Evolutionary conservation across 306 rosid genomes (phyloP), one percentile per base, ranked within the genome.

Genomic region (Prunus davidiana): DNA sequence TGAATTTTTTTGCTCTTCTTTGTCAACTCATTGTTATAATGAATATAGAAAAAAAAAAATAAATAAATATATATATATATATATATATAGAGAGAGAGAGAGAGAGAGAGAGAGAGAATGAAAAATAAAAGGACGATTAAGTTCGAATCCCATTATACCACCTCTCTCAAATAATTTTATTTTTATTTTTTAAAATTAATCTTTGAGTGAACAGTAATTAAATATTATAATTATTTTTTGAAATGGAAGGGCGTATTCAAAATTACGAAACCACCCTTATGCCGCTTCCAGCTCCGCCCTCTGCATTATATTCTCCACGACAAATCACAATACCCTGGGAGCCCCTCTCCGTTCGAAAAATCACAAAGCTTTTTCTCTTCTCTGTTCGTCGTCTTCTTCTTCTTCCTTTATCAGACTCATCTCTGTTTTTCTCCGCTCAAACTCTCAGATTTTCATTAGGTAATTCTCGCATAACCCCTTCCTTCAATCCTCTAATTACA

Each of bases 221-320:
- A 49, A 49, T 49, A 13, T 14, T 11, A 52, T 5, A 56, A 56
- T 8, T n/a, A 56, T 3, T 20, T 32, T n/a, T 64, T 32, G 25
- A 34, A 64, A 64, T 34, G 4, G 47, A 34, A 19, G 41, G 41
- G 69, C 27, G 12, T 34, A 14, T 18, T 25, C 2, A 15, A 34
- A 50, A 80, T 63, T 69, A 82, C 93, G 54, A 5, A 57, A 57
- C 2, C 81, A 13, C 76, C 97, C 97, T 61, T 47, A 18, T 18
- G 0, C 71, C 51, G 43, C 74, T 63, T 72, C 47, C 47, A 68
- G 72, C 58, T 63, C 30, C 41, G 69, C 25, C n/a, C 67, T 5
- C n/a, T 18, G 14, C 63, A 41, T 15, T 73, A 67, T 79, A 57
- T 79, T 66, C 75, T 22, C 43, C 69, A 43, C 54, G 9, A 62